phyloP scores from a whole-genome alignment of 257 asterid species.

The Solanum chaucha region DNA sequence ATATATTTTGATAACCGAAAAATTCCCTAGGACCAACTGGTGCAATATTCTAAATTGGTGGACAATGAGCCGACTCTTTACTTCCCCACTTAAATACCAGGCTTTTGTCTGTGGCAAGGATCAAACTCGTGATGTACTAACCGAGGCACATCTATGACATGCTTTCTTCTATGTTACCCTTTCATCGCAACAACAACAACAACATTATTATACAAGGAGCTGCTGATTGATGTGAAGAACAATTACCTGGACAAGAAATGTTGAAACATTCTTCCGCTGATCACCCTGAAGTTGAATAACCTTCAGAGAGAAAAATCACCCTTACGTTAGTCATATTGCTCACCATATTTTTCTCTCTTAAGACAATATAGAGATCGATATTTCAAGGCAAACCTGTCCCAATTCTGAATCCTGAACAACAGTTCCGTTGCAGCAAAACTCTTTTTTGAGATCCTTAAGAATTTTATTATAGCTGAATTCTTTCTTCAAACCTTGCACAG shows the following conservation, averaged over 20 bases:
- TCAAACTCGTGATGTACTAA: not conserved
- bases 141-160: not conserved
- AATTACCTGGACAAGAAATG: slow-evolving; percentile 56
- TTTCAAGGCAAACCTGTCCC: slow-evolving; percentile 44
- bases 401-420: slow-evolving; percentile 80
- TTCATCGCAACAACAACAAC: not conserved
- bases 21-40: not conserved
- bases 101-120: not conserved
- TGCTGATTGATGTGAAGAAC: not conserved
- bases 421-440: slow-evolving; percentile 88
- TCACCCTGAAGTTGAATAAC: slow-evolving; percentile 91
- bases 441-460: slow-evolving; percentile 67
- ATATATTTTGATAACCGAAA: not conserved
- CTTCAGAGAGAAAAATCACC: slow-evolving; percentile 9
- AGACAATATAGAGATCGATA: not conserved
- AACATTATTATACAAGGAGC: not conserved
- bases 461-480: slow-evolving; percentile 34
- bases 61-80: not conserved
- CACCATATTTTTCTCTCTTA: not conserved
- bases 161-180: not conserved
- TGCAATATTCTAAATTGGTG: not conserved
- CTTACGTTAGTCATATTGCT: not conserved
- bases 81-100: not conserved
- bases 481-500: no score
- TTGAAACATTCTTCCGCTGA: slow-evolving; percentile 67